phyloP scores from a whole-genome alignment of 2,329 filamentous ascomycete genomes.

The Aspergillus nomiae region DNA sequence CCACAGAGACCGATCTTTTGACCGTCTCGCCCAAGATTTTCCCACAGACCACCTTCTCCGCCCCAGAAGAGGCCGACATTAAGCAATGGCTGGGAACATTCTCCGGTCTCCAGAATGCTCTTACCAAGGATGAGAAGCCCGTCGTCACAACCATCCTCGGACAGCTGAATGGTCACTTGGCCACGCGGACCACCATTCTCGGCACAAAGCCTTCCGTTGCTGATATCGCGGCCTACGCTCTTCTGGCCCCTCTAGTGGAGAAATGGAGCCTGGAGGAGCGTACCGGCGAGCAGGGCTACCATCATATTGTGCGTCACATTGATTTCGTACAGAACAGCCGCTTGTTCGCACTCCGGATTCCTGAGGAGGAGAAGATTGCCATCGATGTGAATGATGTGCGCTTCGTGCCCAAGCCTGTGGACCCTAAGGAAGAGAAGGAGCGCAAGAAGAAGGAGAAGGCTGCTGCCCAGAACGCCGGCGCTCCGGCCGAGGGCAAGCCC shows the following conservation, averaged over 20 bases:
- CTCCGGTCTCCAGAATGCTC: conserved; percentile 64
- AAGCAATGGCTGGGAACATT: conserved; percentile 84
- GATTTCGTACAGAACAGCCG: conserved; percentile 94
- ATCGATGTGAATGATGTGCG: conserved; percentile 79
- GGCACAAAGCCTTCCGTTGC: conserved; percentile 87
- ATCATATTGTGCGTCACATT: conserved; percentile 86
- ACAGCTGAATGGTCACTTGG: conserved; percentile 82
- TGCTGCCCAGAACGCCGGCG: conserved; percentile 38
- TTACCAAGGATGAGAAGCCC: conserved; percentile 53
- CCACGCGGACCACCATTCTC: conserved; percentile 83
- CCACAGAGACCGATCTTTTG: conserved; percentile 46
- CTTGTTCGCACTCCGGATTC: conserved; percentile 68
- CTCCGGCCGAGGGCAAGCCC: conserved; percentile 29
- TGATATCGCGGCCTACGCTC: conserved; percentile 80
- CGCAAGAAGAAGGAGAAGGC: conserved; percentile 92
- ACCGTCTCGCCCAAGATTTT: conserved; percentile 64
- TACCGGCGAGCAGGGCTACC: conserved; percentile 84
- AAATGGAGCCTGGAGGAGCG: conserved; percentile 82
- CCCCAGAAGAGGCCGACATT: conserved; percentile 82
- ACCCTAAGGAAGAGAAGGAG: conserved; percentile 95
- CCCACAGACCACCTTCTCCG: conserved; percentile 69
- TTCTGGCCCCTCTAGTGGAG: conserved; percentile 74
- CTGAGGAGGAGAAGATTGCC: conserved; percentile 71
- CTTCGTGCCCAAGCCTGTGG: conserved; percentile 84
- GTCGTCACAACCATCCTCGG: conserved; percentile 68